Base-by-base conservation (phyloP, 2,329 filamentous ascomycete species). In the Phaeosphaeria sp. region DNA sequence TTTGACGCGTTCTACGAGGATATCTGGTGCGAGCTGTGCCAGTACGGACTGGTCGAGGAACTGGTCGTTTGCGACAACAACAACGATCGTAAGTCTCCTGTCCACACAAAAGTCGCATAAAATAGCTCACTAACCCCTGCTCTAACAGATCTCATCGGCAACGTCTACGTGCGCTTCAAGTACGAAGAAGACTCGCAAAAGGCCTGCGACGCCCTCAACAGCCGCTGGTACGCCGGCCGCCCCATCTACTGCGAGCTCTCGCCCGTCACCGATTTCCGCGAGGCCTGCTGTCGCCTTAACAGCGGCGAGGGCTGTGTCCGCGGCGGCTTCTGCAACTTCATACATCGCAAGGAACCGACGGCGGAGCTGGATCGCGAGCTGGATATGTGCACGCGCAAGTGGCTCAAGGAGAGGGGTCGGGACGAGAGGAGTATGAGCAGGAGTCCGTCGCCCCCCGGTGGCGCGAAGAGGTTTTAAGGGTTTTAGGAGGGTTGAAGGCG, bases 1-100 rank as follows among this genome's bases (percentile, higher is more conserved):
- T 99, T 99, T 77, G 95, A 99, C 80, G 95, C 95, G 74, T 99
- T 99, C 80, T 99, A 99, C 84, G 95, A 99, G 83, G 95, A 99
- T 78, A 93, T 99, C 67, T 99, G 95, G 94, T 98, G 94, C 82
- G 95, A 99, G 86, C 92, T 99, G 84, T 98, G 95, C 89, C 68
- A 96, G 81, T 99, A 96, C 78, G 95, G 95, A 68, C 92, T 98
- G 81, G 85, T 98, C 36, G 95, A 99, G 81, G 95, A 99, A 82
- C 87, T 99, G 13, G 95, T 99, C 13, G 94, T 99, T 2, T 99
- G 95, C 81, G 95, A 99, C 82, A 99, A 99, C 80, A 98, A 98
- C 81, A 99, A 99, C 81, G 95, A 99, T 77, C 94, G 89, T 91
- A 78, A 70, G 89, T 86, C 24, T 13, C 56, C 53, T 47, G 18